Evolutionary conservation across 805 yeast species (phyloP).

Genomic region (Sugiyamaella boreocaroliniensis): DNA sequence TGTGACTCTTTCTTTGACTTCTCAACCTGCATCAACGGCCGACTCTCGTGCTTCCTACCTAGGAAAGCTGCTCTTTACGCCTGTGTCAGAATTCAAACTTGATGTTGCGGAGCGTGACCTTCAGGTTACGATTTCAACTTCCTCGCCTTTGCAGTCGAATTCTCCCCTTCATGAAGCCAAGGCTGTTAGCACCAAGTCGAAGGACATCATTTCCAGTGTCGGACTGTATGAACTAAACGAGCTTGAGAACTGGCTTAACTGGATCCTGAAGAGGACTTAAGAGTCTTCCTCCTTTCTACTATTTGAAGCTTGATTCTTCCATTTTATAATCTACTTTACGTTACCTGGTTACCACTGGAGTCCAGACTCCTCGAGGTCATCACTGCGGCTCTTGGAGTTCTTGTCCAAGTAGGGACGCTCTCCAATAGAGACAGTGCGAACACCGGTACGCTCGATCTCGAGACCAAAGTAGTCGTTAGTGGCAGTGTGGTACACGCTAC

Average conservation of each 20-base stretch:
- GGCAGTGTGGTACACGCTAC: conserved; percentile 48
- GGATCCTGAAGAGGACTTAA: conserved; percentile 19
- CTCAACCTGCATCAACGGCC: conserved; percentile 2
- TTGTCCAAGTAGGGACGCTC: conserved; percentile 12
- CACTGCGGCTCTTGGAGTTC: conserved; percentile 5
- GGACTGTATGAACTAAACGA: conserved; percentile 30
- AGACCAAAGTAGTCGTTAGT: conserved; percentile 41
- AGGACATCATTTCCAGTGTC: conserved; percentile 17
- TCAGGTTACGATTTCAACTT: conserved; percentile 17
- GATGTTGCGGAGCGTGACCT: conserved; percentile 4
- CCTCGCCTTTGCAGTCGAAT: conserved; percentile 22
- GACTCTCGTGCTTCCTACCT: conserved; percentile 10
- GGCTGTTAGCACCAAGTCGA: conserved; percentile 6
- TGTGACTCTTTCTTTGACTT: conserved; percentile 11
- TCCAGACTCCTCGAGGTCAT: conserved; percentile 4
- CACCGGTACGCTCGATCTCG: conserved; percentile 9
- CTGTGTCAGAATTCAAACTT: conserved; percentile 16
- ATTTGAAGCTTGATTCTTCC: neutral
- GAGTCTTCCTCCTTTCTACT: neutral
- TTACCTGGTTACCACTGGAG: neutral
- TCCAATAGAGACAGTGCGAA: conserved; percentile 13
- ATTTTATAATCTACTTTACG: neutral
- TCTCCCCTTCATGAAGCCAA: conserved; percentile 20
- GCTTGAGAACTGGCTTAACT: conserved; percentile 32
- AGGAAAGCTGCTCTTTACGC: conserved; percentile 21